Conservation (phyloP, 78 protist species). For the Dictyostelium capitatum region DNA sequence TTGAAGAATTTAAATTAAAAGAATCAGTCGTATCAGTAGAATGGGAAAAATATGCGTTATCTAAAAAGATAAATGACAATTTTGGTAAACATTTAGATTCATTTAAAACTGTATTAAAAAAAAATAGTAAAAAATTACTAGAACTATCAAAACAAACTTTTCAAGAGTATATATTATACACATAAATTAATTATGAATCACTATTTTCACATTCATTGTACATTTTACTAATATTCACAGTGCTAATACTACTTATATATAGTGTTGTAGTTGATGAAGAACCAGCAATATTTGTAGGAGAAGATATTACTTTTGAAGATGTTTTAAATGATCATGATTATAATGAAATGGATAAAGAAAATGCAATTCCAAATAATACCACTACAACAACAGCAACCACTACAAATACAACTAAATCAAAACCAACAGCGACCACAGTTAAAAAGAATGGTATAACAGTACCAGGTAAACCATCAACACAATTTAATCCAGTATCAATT, state of each 20-base stretch:
- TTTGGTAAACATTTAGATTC: not conserved
- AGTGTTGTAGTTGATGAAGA: not conserved
- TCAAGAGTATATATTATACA: slow-evolving; percentile 8
- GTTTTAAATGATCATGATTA: not conserved
- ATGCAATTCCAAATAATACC: not conserved
- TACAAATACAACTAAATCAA: not conserved
- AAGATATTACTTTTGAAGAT: not conserved
- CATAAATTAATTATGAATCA: not conserved
- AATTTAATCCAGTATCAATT: not conserved
- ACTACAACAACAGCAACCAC: not conserved
- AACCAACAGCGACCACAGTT: too few species aligned
- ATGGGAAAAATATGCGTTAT: not conserved
- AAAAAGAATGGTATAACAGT: not conserved
- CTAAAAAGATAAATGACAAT: not conserved
- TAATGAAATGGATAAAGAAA: not conserved
- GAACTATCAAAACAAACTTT: not conserved
- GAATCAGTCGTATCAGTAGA: not conserved
- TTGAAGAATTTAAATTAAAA: slow-evolving; percentile 9
- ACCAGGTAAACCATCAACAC: not conserved
- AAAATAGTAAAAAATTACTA: not conserved
- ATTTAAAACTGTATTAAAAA: slow-evolving; percentile 18
- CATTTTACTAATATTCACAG: too few species aligned
- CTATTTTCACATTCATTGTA: not conserved
- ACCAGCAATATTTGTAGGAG: not conserved
- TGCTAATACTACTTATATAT: not conserved